Base-by-base conservation (phyloP, 164 flowering plant genomes). In the Magnolia kwangsiensis region DNA sequence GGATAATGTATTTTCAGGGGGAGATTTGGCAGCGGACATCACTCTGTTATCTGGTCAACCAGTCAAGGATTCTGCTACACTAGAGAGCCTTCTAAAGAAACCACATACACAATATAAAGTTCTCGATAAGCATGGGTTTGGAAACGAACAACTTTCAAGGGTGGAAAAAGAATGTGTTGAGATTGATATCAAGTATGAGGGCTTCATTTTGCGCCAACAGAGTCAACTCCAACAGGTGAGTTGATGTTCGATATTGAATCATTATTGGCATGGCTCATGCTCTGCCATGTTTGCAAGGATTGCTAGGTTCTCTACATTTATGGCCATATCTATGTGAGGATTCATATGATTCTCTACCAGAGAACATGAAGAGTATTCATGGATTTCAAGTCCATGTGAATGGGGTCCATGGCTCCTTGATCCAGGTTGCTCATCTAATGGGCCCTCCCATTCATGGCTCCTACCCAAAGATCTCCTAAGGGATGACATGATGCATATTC, bases 161-260 rank as follows among this genome's bases (percentile, higher is more conserved):
- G 72, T 79, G 81, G 99, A 96, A 81, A 94, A 94, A 84, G 86
- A 87, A 67, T 93, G 99, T 81, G 91, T 96, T 6, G 98, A 96
- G 84, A 89, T 90, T 77, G 96, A 96, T 84, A 91, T 96, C 74
- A 94, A 92, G 80, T 94, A 96, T 68, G 99, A 92, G 83, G 99
- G 99, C 69, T 96, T 96, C 84, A 96, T 96, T 82, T 7, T 72
- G 50, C 92, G 99, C 18, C 98, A 96, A 85, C 88, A 89, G 72
- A 82, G 55, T 81, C 99, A 96, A 76, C 96, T 94, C 69, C 88
- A 87, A 78, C 95, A 94, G 94, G 99, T 94, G 9, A 63, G 77
- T 23, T 71, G 37, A 58, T 72, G 24, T 49, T 71, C 8, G 37
- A 59, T 24, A 21, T 29, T 8, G 45, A 75, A 18, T 67, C 61